Percentiles rank a stretch among this genome's conserved stretches.
phyloP scores from a whole-genome alignment of 148 eudicot genomes.

The Persicaria maculosa region DNA sequence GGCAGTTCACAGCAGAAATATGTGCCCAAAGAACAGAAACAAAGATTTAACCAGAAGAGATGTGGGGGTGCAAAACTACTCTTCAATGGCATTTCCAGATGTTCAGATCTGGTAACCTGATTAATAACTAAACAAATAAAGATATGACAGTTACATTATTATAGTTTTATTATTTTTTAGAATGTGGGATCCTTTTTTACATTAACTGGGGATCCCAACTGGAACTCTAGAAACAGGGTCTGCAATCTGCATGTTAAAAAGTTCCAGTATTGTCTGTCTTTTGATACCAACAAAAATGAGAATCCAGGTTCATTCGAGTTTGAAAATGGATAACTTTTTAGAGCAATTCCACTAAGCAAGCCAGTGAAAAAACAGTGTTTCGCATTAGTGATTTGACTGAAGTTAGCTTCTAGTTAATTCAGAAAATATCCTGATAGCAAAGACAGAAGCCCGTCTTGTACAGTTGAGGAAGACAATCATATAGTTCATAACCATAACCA shows the following conservation, averaged over 20 bases:
- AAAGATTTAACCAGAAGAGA: neutral
- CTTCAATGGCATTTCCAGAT: neutral
- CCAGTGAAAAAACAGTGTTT: neutral
- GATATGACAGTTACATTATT: too few species aligned
- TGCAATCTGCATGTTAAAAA: neutral
- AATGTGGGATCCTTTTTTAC: too few species aligned
- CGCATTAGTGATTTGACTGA: neutral
- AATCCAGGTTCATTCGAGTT: neutral
- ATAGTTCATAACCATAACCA: neutral
- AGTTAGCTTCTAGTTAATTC: neutral
- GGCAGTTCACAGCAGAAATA: neutral
- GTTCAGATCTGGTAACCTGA: neutral
- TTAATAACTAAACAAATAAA: neutral
- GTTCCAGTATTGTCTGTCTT: neutral
- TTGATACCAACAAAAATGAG: neutral
- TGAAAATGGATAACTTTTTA: neutral
- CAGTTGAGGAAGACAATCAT: neutral
- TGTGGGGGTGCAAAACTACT: neutral
- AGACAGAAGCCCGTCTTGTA: neutral
- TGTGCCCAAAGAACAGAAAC: neutral
- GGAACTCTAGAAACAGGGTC: too few species aligned
- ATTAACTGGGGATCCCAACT: too few species aligned
- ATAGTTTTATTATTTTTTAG: too few species aligned
- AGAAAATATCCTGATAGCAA: neutral
- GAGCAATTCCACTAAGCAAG: neutral